A percentile compares a stretch with the other conserved stretches of the same genome.
Evolutionary conservation across 768 basidiomycete species (phyloP).

Genomic region (Gloeopeniophorella convolvens): DNA sequence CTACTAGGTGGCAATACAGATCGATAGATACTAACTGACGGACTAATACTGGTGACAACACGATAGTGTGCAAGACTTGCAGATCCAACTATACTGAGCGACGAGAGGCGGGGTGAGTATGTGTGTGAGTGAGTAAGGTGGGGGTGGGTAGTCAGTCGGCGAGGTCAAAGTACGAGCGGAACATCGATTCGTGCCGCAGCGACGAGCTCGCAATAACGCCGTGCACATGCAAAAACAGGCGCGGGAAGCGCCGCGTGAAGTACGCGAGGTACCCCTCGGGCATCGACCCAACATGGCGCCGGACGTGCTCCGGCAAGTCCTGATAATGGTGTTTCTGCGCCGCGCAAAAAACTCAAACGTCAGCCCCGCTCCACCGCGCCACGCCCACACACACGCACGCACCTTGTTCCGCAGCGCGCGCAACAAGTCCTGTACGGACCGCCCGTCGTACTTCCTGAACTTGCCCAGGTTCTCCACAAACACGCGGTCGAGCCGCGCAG

Average conservation of each 20-base stretch:
- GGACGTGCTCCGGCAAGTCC: conserved; percentile 89
- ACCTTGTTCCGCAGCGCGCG: conserved; percentile 95
- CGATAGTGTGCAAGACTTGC: no score
- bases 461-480: conserved; percentile 96
- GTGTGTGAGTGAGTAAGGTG: no score
- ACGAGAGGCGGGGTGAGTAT: no score
- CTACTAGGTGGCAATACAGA: conserved; percentile 23
- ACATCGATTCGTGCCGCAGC: conserved; percentile 84
- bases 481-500: conserved; percentile 72
- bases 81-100: no score
- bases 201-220: conserved; percentile 65
- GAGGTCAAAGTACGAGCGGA: conserved; percentile 82
- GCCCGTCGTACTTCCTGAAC: conserved; percentile 93
- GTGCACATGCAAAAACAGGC: conserved; percentile 88
- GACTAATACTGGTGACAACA: background rate
- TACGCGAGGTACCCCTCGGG: conserved; percentile 90
- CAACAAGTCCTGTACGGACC: conserved; percentile 84
- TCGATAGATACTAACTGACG: no score
- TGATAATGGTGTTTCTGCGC: conserved; percentile 94
- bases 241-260: conserved; percentile 91
- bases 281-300: conserved; percentile 81
- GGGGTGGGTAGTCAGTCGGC: conserved; percentile 30
- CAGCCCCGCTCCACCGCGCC: no score
- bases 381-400: conserved; percentile 24
- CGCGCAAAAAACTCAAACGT: conserved; percentile 1